A percentile compares a stretch with the other conserved stretches of the same genome.
Conservation (phyloP, 73 alveolate genomes). For the Tetrahymena malaccensis region DNA sequence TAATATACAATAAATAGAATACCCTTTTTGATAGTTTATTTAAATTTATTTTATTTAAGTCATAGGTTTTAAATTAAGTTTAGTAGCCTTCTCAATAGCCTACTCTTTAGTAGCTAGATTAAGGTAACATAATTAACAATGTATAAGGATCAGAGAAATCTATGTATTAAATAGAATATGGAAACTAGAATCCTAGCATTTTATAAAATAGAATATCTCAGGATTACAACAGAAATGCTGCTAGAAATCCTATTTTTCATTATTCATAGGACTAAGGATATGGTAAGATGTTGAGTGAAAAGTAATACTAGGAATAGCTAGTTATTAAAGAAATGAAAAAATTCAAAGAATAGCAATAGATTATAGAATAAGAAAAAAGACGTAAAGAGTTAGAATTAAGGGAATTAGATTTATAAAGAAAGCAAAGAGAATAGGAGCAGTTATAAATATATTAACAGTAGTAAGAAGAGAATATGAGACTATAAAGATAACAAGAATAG, state of each 20-base stretch:
- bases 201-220: background rate
- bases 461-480: background rate
- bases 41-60: background rate
- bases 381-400: background rate
- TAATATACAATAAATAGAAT: too few species aligned
- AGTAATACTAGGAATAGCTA: background rate
- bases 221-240: background rate
- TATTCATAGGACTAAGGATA: background rate
- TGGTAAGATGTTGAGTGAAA: background rate
- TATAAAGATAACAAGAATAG: background rate
- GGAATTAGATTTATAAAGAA: background rate
- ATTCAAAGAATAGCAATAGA: background rate
- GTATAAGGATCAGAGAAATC: background rate
- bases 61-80: background rate
- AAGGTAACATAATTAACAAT: background rate
- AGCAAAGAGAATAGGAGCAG: background rate
- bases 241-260: background rate
- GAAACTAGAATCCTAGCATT: background rate
- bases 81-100: background rate
- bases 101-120: background rate
- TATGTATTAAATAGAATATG: background rate
- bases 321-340: background rate
- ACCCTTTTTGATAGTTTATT: too few species aligned
- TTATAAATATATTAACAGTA: background rate
- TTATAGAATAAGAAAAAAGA: background rate